Conservation (phyloP, 768 basidiomycete species). For the Gyrodon lividus region DNA sequence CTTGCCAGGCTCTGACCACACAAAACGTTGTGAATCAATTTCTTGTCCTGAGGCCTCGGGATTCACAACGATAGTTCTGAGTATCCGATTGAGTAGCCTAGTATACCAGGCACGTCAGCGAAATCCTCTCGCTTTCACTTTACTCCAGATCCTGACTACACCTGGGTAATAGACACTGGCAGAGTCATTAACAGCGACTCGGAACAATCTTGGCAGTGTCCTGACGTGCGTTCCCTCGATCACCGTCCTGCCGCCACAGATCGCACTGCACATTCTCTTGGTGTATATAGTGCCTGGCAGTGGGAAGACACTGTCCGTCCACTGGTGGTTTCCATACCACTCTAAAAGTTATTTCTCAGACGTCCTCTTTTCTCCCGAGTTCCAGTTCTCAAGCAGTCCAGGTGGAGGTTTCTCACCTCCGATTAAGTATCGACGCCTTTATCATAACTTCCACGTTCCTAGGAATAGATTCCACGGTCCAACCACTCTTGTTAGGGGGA, state of each 20-base stretch:
- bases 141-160: too few species aligned
- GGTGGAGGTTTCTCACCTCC: slow-evolving; percentile 13
- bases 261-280: neutral
- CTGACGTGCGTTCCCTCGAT: too few species aligned
- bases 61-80: neutral
- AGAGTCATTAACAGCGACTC: too few species aligned
- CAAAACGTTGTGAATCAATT: neutral
- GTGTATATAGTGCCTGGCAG: neutral
- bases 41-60: neutral
- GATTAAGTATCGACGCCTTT: neutral
- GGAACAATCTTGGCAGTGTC: too few species aligned
- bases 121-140: too few species aligned
- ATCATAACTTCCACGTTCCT: slow-evolving; percentile 10
- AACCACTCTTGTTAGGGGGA: neutral
- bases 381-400: slow-evolving; percentile 14
- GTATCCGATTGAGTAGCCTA: too few species aligned
- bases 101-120: too few species aligned
- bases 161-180: too few species aligned
- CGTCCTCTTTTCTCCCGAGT: neutral
- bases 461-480: slow-evolving; percentile 2
- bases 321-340: slow-evolving; percentile 1
- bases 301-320: neutral
- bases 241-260: too few species aligned
- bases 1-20: neutral
- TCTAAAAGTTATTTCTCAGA: neutral